phyloP scores from a whole-genome alignment of 2,329 filamentous ascomycete genomes.

The Fonsecaea multimorphosa region DNA sequence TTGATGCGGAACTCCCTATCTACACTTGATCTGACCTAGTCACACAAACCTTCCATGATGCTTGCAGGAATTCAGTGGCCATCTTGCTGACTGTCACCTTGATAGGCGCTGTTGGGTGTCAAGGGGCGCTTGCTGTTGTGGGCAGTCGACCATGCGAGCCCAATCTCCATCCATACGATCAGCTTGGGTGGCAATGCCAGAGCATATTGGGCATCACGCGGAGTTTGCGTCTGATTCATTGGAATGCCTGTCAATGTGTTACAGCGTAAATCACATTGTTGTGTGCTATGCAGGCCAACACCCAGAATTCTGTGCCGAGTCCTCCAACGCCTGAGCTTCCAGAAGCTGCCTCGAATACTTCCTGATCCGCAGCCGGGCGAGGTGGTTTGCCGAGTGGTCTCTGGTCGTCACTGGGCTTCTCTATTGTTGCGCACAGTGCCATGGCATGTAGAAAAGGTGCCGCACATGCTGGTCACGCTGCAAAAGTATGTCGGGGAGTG shows the following conservation, averaged over 20 bases:
- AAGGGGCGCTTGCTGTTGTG: not conserved
- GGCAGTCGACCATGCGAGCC: not conserved
- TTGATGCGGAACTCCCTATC: constrained; percentile 30
- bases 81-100: not conserved
- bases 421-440: not conserved
- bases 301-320: not conserved
- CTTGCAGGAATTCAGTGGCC: not conserved
- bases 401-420: not conserved
- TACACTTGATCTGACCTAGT: constrained; percentile 29
- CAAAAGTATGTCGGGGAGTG: not conserved
- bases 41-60: not conserved
- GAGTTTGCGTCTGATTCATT: not conserved
- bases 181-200: not conserved
- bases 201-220: not conserved
- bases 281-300: not conserved
- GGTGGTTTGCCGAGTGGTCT: not conserved
- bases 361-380: not conserved
- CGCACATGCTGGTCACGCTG: not conserved
- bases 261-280: not conserved
- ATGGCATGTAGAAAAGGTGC: not conserved
- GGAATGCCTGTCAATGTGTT: not conserved
- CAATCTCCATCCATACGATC: not conserved
- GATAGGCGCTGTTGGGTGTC: not conserved
- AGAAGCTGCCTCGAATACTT: not conserved
- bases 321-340: not conserved